These are phyloP conservation scores for Rubroboletus pulcherrimus DNA, from an alignment of 768 basidiomycete species.

Conservation along the genomic window DNA sequence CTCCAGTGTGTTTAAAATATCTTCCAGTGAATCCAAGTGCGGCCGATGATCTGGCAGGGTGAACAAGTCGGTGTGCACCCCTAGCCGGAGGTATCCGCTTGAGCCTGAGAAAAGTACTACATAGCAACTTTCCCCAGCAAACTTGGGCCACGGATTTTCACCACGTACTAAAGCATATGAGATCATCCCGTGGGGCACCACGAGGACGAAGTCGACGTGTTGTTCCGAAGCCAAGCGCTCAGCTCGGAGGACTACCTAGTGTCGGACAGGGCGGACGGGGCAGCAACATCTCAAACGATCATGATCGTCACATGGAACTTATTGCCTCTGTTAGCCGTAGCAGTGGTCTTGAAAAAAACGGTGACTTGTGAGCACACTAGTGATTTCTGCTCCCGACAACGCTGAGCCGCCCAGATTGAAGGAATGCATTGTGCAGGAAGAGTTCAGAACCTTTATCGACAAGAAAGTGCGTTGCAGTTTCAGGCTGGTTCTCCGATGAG, in stretches of 20 bases:
- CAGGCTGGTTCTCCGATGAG: neutral
- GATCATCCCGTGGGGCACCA: slow-evolving; percentile 4
- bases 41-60: neutral
- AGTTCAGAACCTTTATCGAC: slow-evolving; percentile 62
- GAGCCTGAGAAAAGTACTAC: neutral
- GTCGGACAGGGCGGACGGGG: neutral
- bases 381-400: slow-evolving; percentile 25
- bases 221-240: neutral
- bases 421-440: slow-evolving; percentile 54
- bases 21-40: neutral
- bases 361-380: slow-evolving; percentile 60
- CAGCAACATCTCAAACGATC: slow-evolving; percentile 2
- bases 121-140: neutral
- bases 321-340: slow-evolving; percentile 75
- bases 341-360: slow-evolving; percentile 69
- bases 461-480: slow-evolving; percentile 48
- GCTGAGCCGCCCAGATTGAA: slow-evolving; percentile 52
- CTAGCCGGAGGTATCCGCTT: too few relatives aligned
- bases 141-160: neutral
- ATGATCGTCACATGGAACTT: slow-evolving; percentile 48
- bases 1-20: neutral
- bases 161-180: slow-evolving; percentile 7
- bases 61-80: neutral
- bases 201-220: slow-evolving; percentile 12
- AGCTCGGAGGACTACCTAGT: neutral